Conservation (phyloP, 2,329 filamentous ascomycete species). For the Arthrinium puccinioides region DNA sequence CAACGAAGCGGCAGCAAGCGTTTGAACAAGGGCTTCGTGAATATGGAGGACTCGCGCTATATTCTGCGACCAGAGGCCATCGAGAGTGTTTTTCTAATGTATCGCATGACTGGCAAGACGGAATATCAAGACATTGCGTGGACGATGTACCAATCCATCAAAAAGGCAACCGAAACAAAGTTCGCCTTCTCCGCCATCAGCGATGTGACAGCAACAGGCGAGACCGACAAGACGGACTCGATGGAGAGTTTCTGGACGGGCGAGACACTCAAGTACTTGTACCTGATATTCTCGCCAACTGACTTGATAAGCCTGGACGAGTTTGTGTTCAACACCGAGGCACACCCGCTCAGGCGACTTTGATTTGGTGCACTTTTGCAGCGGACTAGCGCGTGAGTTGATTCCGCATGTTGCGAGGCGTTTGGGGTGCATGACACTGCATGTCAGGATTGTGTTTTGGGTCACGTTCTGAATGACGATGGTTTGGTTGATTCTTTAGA, state of each 20-base stretch:
- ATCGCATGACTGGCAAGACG: constrained; percentile 14
- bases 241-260: constrained; percentile 63
- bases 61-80: constrained; percentile 21
- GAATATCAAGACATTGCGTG: constrained; percentile 16
- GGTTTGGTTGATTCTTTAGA: too few relatives aligned
- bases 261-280: constrained; percentile 72
- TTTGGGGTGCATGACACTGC: too few relatives aligned
- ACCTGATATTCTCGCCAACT: constrained; percentile 60
- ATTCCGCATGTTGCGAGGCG: too few relatives aligned
- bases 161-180: constrained; percentile 14
- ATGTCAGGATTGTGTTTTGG: too few relatives aligned
- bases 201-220: constrained; percentile 13
- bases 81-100: constrained; percentile 20
- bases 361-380: too few relatives aligned
- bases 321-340: constrained; percentile 53
- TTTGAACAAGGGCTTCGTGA: constrained; percentile 16
- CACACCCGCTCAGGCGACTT: constrained; percentile 32
- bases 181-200: constrained; percentile 17
- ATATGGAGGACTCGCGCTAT: constrained; percentile 15
- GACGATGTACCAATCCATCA: constrained; percentile 18
- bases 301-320: constrained; percentile 60
- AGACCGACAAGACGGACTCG: constrained; percentile 13
- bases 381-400: too few relatives aligned
- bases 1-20: constrained; percentile 3
- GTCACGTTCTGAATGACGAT: too few relatives aligned